phyloP scores from a whole-genome alignment of 2,329 filamentous ascomycete genomes.

The Penicillium capsulatum region DNA sequence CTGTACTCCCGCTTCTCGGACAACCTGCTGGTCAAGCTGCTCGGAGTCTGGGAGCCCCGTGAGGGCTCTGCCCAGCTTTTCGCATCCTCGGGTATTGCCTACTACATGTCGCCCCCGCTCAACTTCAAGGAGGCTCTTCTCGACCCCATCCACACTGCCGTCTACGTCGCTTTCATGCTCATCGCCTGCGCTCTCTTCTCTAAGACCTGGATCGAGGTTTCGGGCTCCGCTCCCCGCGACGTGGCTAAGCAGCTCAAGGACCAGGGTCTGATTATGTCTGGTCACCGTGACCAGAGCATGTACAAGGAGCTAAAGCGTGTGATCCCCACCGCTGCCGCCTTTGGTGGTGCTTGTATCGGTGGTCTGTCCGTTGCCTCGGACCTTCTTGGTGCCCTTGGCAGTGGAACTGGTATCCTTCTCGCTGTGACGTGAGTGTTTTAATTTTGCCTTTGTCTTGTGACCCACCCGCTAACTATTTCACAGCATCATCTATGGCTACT shows the following conservation, averaged over 20 bases:
- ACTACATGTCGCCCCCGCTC: constrained; percentile 98
- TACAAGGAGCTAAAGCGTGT: constrained; percentile 99
- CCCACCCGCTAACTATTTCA: constrained; percentile 28
- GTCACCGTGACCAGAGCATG: constrained; percentile 99
- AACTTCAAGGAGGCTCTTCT: constrained; percentile 97
- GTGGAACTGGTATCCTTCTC: constrained; percentile 94
- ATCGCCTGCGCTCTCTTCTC: constrained; percentile 97
- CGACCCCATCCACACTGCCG: constrained; percentile 91
- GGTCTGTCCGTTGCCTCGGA: constrained; percentile 93
- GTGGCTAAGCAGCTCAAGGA: constrained; percentile 99
- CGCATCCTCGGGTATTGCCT: constrained; percentile 87
- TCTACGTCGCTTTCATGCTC: constrained; percentile 98
- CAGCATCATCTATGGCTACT: constrained; percentile 98
- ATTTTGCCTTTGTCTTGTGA: not conserved
- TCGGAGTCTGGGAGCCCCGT: constrained; percentile 97
- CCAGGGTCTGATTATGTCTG: constrained; percentile 98
- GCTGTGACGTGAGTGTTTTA: constrained; percentile 81
- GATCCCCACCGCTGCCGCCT: constrained; percentile 95
- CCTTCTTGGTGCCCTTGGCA: constrained; percentile 90
- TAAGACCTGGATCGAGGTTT: constrained; percentile 99
- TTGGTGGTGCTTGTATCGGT: constrained; percentile 98
- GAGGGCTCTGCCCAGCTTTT: constrained; percentile 92
- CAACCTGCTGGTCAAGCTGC: constrained; percentile 94
- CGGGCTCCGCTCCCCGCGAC: constrained; percentile 92
- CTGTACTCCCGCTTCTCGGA: constrained; percentile 98